Conservation (phyloP, 2,329 filamentous ascomycete species). For the Teratosphaeria destructans region DNA sequence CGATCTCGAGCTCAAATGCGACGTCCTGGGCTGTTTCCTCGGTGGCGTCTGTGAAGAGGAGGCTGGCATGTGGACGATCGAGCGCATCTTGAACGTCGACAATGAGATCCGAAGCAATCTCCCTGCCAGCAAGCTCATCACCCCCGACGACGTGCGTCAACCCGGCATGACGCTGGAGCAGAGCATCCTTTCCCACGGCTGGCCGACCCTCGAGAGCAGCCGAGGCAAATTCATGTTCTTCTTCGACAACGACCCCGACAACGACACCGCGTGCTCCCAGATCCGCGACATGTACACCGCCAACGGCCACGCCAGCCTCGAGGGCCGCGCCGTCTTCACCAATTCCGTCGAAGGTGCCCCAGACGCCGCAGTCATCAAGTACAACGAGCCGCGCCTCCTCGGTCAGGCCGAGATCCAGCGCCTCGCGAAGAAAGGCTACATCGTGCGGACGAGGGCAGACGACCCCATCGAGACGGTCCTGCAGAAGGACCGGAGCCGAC, state of each 20-base stretch:
- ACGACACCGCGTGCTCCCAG: constrained; percentile 10
- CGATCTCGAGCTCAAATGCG: constrained; percentile 42
- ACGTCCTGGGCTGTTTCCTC: constrained; percentile 23
- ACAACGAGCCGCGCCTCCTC: constrained; percentile 34
- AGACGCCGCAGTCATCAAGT: constrained; percentile 42
- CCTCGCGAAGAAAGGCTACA: constrained; percentile 38
- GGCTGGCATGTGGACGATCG: constrained; percentile 35
- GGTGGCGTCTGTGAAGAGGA: constrained; percentile 30
- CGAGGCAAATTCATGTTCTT: constrained; percentile 40
- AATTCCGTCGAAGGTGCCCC: constrained; percentile 36
- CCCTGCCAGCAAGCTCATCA: constrained; percentile 31
- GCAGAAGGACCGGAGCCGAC: constrained; percentile 31
- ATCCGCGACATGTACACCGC: constrained; percentile 32
- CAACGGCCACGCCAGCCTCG: constrained; percentile 25
- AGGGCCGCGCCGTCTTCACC: constrained; percentile 40
- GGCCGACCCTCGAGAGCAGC: constrained; percentile 37
- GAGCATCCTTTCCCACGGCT: constrained; percentile 37
- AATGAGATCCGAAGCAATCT: constrained; percentile 39
- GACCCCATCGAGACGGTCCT: constrained; percentile 36
- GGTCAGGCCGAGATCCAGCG: constrained; percentile 30
- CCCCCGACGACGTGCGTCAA: constrained; percentile 38
- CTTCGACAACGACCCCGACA: constrained; percentile 40
- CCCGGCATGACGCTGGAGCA: constrained; percentile 35
- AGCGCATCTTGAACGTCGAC: constrained; percentile 35
- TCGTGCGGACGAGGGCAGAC: constrained; percentile 41